Evolutionary conservation across 768 basidiomycete genomes (phyloP), one percentile per base, ranked within the genome.

Genomic region (Mycena kentingensis): DNA sequence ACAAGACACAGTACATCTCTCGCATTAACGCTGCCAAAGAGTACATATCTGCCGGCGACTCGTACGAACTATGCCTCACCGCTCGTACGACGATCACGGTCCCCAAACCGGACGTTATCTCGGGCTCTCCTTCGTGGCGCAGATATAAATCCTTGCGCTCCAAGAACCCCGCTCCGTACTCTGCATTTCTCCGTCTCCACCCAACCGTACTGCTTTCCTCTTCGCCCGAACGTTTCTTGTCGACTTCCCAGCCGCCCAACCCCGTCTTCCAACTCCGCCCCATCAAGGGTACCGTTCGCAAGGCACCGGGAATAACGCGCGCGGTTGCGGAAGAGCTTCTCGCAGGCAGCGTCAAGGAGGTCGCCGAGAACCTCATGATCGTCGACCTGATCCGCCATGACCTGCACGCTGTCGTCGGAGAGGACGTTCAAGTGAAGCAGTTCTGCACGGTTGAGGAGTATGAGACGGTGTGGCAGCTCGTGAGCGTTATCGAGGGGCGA

Each of bases 351-450:
- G 75, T 73, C 36, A 98, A 98, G 67, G 95, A 98, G 68, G 84
- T 95, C 2, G 95, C 94, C 0, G 95, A 98, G 73, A 98, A 98
- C 66, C 70, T 98, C 51, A 98, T 98, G 95, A 97, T 98, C 57
- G 95, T 97, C 22, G 95, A 98, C 67, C 82, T 98, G 42, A 96
- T 96, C 62, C 83, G 93, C 28, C 90, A 97, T 59, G 95, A 98
- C 70, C 74, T 98, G 28, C 85, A 95, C 60, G 83, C 83, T 26
- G 85, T 88, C 49, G 80, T 96, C 18, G 91, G 90, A 1, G 86
- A 90, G 32, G 78, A 87, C 48, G 94, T 98, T 8, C 66, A 78
- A 12, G 92, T 96, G 5, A 85, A 81, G 50, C 85, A 93, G 57
- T 89, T 98, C 62, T 97, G 95, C 66, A 70, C 71, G 1, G 84